Percentiles rank a stretch among this genome's conserved stretches.
Conservation (phyloP, 2,329 filamentous ascomycete genomes). For the Grosmannia huntii region DNA sequence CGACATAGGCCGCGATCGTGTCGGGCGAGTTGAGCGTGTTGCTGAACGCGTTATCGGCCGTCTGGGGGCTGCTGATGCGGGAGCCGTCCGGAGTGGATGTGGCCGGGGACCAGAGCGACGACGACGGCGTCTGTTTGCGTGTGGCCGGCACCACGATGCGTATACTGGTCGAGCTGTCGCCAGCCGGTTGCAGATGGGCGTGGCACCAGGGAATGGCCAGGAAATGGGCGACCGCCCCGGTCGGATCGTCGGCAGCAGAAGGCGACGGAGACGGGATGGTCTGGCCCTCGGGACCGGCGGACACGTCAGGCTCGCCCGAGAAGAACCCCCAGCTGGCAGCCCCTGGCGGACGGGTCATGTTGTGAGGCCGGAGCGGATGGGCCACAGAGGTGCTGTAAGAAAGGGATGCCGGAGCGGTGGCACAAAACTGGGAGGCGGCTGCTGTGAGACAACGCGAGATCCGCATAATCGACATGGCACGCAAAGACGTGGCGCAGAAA, state of each 20-base stretch:
- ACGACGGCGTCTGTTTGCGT: slow-evolving; percentile 22
- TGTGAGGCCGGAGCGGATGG: not conserved
- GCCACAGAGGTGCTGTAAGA: not conserved
- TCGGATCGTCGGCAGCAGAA: not conserved
- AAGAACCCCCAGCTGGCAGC: not conserved
- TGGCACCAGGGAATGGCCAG: slow-evolving; percentile 35
- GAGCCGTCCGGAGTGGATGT: not conserved
- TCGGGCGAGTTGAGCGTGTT: slow-evolving; percentile 35
- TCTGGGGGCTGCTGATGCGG: not conserved
- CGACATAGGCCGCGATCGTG: slow-evolving; percentile 33
- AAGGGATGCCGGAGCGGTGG: not conserved
- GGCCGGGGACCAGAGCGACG: not conserved
- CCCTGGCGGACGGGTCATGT: not conserved
- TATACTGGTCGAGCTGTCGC: slow-evolving; percentile 14
- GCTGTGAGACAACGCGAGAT: not conserved
- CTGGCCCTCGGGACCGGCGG: not conserved
- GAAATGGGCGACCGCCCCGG: slow-evolving; percentile 15
- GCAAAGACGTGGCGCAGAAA: not conserved
- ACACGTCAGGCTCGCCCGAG: not conserved
- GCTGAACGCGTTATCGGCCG: slow-evolving; percentile 20
- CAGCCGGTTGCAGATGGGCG: slow-evolving; percentile 25
- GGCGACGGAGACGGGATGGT: not conserved
- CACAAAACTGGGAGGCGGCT: not conserved
- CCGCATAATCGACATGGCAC: not conserved
- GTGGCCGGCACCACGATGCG: slow-evolving; percentile 23